Percentiles rank a stretch among this genome's conserved stretches.
Evolutionary conservation across 2,329 filamentous ascomycete genomes (phyloP).

Genomic region (Verticillium alfalfae): DNA sequence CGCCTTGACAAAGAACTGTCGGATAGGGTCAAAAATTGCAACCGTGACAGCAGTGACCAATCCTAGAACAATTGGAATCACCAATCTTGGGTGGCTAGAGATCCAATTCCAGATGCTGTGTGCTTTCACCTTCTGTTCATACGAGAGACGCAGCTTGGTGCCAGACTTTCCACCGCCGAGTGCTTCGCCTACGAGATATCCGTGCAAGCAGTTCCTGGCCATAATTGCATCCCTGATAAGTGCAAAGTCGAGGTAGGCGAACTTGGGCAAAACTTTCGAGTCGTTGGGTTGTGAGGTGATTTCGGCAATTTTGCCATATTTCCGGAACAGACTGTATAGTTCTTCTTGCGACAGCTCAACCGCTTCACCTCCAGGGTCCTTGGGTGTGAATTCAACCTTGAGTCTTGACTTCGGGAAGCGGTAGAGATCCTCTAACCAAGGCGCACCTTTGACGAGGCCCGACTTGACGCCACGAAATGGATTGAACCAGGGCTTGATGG

Average conservation of each 20-base stretch:
- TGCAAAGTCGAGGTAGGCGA: constrained; percentile 73
- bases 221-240: constrained; percentile 72
- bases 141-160: constrained; percentile 75
- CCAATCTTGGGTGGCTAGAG: constrained; percentile 76
- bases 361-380: constrained; percentile 62
- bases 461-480: constrained; percentile 68
- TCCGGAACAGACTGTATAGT: constrained; percentile 79
- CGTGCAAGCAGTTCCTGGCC: constrained; percentile 90
- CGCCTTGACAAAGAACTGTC: constrained; percentile 85
- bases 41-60: constrained; percentile 79
- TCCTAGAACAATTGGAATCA: constrained; percentile 77
- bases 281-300: constrained; percentile 79
- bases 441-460: constrained; percentile 72
- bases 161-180: constrained; percentile 69
- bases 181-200: constrained; percentile 64
- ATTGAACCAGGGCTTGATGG: constrained; percentile 85
- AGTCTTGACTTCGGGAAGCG: constrained; percentile 72
- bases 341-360: constrained; percentile 81
- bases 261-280: constrained; percentile 78
- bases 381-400: constrained; percentile 78
- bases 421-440: constrained; percentile 92
- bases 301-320: constrained; percentile 85
- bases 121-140: constrained; percentile 71
- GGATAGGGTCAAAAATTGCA: constrained; percentile 87
- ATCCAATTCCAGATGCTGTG: constrained; percentile 87